Base-by-base conservation (phyloP, 75 land plant species). In the Chamaecyparis obtusa region DNA sequence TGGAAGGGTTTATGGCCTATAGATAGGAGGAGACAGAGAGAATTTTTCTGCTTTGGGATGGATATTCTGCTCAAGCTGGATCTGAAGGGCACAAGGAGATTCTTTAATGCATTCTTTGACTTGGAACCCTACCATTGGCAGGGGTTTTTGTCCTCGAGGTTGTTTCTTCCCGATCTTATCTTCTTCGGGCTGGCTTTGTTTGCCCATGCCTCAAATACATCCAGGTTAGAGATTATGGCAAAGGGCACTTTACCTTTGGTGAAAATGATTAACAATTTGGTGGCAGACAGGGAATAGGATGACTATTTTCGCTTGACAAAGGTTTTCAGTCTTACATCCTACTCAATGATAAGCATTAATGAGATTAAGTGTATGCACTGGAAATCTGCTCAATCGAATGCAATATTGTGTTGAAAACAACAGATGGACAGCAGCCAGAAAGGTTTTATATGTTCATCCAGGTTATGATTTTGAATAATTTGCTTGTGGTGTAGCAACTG, bases 41-140 rank as follows among this genome's bases (percentile, higher is more conserved):
- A 95, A 55, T 98, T 98, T 87, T 98, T 97, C 91, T 98, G 99
- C 88, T 98, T 98, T 85, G 99, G 99, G 19, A 98, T 98, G 99
- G 99, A 98, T 89, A 90, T 97, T 27, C 91, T 98, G 64, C 94
- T 98, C 0, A 97, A 93, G 91, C 97, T 98, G 41, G 99, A 98
- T 91, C 89, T 96, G 86, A 85, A 88, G 37, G 99, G 91, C 1
- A 98, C 97, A 11, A 92, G 99, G 86, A 91, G 99, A 77, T 98
- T 98, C 80, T 98, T 98, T 87, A 90, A 93, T 89, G 99, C 97
- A 1, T 97, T 98, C 78, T 98, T 97, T 86, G 97, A 96, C 86
- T 88, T 98, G 76, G 95, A 98, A 72, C 97, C 97, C 67, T 94
- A 82, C 43, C 93, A 94, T 86, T 98, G 99, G 99, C 99, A 98